Evolutionary conservation across 2,329 filamentous ascomycete species (phyloP).

Genomic region (Bretziella fagacearum): DNA sequence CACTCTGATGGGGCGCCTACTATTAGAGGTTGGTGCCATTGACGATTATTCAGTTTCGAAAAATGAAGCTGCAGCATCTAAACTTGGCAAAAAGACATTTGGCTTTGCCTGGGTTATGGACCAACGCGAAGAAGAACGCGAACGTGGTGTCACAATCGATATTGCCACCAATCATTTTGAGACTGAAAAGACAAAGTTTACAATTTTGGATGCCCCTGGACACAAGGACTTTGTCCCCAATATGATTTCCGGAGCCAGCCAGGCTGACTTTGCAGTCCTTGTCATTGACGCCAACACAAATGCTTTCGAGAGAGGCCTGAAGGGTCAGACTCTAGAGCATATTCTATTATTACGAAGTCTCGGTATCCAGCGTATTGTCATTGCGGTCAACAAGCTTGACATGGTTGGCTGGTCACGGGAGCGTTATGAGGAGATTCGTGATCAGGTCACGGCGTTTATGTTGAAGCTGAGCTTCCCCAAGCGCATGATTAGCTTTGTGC

Average conservation of each 20-base stretch:
- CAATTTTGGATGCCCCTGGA: constrained; percentile 86
- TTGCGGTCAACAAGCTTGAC: constrained; percentile 93
- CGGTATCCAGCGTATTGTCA: constrained; percentile 72
- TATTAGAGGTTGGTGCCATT: constrained; percentile 76
- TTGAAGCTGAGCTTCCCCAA: constrained; percentile 62
- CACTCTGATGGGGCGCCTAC: constrained; percentile 86
- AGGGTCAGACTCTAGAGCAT: constrained; percentile 88
- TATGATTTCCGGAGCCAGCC: constrained; percentile 94
- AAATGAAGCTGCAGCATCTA: constrained; percentile 74
- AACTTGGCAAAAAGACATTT: constrained; percentile 87
- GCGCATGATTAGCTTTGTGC: constrained; percentile 73
- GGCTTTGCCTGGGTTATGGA: constrained; percentile 95
- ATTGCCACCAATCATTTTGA: constrained; percentile 92
- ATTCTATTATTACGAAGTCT: constrained; percentile 78
- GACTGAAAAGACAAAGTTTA: constrained; percentile 72
- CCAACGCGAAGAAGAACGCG: constrained; percentile 74
- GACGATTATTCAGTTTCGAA: constrained; percentile 79
- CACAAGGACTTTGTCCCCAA: constrained; percentile 95
- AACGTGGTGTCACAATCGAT: constrained; percentile 85
- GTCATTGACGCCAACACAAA: constrained; percentile 84
- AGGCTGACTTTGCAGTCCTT: constrained; percentile 87
- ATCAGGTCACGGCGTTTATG: constrained; percentile 71
- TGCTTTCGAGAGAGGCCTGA: constrained; percentile 83
- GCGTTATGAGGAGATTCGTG: constrained; percentile 68
- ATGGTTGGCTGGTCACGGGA: constrained; percentile 66